Percentiles rank a stretch among this genome's conserved stretches.
phyloP scores from a whole-genome alignment of 202 grass and related monocot species.

The Panicum hallii region DNA sequence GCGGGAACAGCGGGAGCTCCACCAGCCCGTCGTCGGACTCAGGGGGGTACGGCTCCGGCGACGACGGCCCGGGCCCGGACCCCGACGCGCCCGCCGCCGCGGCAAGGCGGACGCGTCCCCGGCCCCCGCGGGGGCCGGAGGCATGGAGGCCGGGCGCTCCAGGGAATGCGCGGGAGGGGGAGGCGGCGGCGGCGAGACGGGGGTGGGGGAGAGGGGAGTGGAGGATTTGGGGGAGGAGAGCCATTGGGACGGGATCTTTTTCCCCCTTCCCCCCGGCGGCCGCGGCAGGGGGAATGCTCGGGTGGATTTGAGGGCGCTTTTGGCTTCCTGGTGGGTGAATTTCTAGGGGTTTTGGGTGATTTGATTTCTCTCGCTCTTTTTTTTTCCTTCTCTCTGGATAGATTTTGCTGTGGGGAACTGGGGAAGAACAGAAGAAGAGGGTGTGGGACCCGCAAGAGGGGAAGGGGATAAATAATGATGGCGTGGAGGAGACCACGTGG shows the following conservation, averaged over 20 bases:
- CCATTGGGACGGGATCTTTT: conserved; percentile 51
- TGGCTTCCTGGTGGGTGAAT: conserved; percentile 26
- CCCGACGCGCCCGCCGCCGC: conserved; percentile 22
- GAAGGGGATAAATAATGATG: conserved; percentile 24
- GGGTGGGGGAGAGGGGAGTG: conserved; percentile 45
- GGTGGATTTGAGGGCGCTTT: conserved; percentile 35
- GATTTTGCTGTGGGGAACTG: conserved; percentile 8
- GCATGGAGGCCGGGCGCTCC: conserved; percentile 45
- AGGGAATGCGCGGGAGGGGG: conserved; percentile 46
- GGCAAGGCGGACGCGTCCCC: conserved; percentile 35
- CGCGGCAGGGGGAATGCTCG: conserved; percentile 31
- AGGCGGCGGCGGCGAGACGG: conserved; percentile 27
- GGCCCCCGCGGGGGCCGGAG: neutral
- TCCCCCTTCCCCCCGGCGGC: conserved; percentile 15
- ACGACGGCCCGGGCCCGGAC: conserved; percentile 42
- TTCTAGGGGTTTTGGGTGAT: conserved; percentile 34
- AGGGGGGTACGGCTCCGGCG: conserved; percentile 29
- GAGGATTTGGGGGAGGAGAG: conserved; percentile 68
- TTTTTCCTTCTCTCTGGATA: neutral
- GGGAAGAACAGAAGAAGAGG: conserved; percentile 21
- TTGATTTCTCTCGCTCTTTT: neutral
- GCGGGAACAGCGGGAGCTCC: conserved; percentile 82
- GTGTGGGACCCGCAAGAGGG: conserved; percentile 8
- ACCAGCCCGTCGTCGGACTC: conserved; percentile 61
- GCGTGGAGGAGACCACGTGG: conserved; percentile 50